Evolutionary conservation across 306 rosid genomes (phyloP), one percentile per base, ranked within the genome.

Genomic region (Fragaria vesca): DNA sequence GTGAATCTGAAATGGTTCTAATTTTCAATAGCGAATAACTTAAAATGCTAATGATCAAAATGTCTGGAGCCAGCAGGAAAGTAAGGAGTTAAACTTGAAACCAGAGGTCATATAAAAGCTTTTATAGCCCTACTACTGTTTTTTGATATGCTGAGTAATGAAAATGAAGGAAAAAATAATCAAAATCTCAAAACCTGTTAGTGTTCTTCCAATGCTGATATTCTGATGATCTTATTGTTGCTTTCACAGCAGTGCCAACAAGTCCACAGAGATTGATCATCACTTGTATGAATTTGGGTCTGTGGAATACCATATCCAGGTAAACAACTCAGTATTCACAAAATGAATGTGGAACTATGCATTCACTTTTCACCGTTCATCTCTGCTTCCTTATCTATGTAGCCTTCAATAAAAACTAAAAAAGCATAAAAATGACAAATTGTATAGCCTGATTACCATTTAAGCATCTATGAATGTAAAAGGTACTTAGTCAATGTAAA

Each of bases 231-330:
- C 32, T 10, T 75, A 18, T 63, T n/a, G 76, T 85, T 21, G 74
- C 52, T 79, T 42, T 75, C 72, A 57, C 86, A 79, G 45, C 95
- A 92, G 97, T 66, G 81, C 89, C 18, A 90, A 91, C 83, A 89
- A 86, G 85, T 87, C 93, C 12, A 16, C 79, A 73, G 96, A 89
- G 83, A 81, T 89, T 77, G 97, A 95, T 78, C 95, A 92, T 80
- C 97, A 88, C 84, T 82, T 92, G 52, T 80, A 88, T 54, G 97
- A 92, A 86, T 88, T 89, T 79, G 98, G 97, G 48, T 89, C 92
- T 42, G 89, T 88, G 74, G 88, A 89, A 73, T 92, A 89, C 74
- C 97, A 86, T 77, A 81, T 90, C 82, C 90, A 84, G 97, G 98
- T 91, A 84, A 66, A 70, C 20, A 47, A 18, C 48, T 48, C 58